phyloP scores from a whole-genome alignment of 2,329 filamentous ascomycete genomes.

The Thelonectria olida region DNA sequence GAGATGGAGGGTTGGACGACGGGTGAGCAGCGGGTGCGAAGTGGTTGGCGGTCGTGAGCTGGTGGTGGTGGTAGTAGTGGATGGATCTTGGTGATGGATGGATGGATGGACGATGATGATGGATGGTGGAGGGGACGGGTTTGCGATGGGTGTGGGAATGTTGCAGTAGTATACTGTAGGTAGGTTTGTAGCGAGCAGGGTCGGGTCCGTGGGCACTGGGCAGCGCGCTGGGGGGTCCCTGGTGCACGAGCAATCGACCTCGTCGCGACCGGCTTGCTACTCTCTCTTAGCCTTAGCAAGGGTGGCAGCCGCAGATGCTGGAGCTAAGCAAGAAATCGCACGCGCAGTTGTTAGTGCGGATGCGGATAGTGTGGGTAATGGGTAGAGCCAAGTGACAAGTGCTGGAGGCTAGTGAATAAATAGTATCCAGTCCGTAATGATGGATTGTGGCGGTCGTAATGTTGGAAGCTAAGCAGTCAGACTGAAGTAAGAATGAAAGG shows the following conservation, averaged over 20 bases:
- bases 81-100: constrained; percentile 26
- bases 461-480: neutral
- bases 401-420: constrained; percentile 7
- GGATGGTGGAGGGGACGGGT: constrained; percentile 42
- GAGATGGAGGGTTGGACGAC: constrained; percentile 37
- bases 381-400: constrained; percentile 11
- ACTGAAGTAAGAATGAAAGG: neutral
- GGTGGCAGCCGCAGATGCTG: neutral
- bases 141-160: constrained; percentile 36
- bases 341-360: constrained; percentile 17
- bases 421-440: neutral
- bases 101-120: constrained; percentile 36
- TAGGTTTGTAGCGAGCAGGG: constrained; percentile 8
- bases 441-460: constrained; percentile 7
- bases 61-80: constrained; percentile 23
- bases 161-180: constrained; percentile 34
- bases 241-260: constrained; percentile 13
- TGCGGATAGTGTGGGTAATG: constrained; percentile 4
- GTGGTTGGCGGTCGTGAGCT: constrained; percentile 17
- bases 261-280: constrained; percentile 3
- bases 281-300: neutral
- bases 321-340: constrained; percentile 20
- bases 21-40: constrained; percentile 35
- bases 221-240: constrained; percentile 13
- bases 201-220: neutral